Conservation (phyloP, 805 yeast species). For the Priceomyces carsonii region DNA sequence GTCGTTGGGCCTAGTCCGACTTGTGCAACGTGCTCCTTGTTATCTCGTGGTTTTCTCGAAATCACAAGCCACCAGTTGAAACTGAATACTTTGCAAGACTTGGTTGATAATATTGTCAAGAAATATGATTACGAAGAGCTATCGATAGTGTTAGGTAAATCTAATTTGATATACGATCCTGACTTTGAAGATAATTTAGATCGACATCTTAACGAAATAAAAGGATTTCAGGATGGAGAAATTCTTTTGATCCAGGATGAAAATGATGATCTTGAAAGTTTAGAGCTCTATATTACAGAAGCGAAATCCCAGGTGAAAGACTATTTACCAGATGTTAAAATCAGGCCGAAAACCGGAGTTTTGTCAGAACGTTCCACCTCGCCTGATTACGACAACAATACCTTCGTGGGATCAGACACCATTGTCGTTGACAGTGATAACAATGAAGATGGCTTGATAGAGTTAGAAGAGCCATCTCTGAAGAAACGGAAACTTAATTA, state of each 20-base stretch:
- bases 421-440: too few species aligned
- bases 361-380: too few species aligned
- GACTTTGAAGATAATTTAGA: conserved; percentile 82
- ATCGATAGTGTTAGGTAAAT: conserved; percentile 58
- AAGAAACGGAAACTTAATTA: conserved; percentile 3
- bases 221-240: conserved; percentile 62
- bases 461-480: conserved; percentile 4
- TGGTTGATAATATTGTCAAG: conserved; percentile 50
- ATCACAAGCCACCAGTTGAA: conserved; percentile 27
- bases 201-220: conserved; percentile 43
- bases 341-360: conserved; percentile 15
- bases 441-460: conserved; percentile 11
- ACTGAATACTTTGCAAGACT: conserved; percentile 42
- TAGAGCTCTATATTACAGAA: conserved; percentile 57
- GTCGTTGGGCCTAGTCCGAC: conserved; percentile 62
- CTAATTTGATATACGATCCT: conserved; percentile 71
- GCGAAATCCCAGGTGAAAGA: conserved; percentile 1
- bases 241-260: conserved; percentile 78
- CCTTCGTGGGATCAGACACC: too few species aligned
- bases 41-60: conserved; percentile 49
- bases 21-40: conserved; percentile 70
- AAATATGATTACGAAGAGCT: conserved; percentile 55
- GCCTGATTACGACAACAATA: too few species aligned
- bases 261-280: conserved; percentile 60
- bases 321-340: conserved; percentile 12